phyloP scores from a whole-genome alignment of 2,329 filamentous ascomycete genomes.

The Akanthomyces lecanii region DNA sequence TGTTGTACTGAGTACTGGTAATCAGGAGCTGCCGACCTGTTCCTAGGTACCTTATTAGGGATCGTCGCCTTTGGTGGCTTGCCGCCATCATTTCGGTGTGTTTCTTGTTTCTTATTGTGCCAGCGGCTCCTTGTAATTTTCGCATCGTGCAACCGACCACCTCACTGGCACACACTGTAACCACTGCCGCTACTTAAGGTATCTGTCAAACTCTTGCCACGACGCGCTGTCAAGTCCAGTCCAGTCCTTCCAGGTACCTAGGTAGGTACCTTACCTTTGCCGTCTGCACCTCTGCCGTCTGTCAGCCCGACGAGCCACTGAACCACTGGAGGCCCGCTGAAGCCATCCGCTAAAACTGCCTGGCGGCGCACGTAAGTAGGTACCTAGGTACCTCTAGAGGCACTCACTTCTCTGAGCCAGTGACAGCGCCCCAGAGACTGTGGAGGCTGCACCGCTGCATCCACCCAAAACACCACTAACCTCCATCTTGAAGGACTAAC shows the following conservation, averaged over 20 bases:
- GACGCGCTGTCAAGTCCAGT: background rate
- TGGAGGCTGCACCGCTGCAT: background rate
- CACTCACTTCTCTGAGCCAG: background rate
- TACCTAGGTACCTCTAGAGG: background rate
- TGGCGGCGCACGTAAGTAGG: no score
- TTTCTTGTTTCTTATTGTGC: background rate
- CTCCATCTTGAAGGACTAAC: background rate
- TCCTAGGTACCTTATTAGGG: background rate
- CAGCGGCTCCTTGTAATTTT: background rate
- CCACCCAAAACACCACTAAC: constrained; percentile 4
- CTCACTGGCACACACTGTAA: no score
- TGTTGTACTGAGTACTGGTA: background rate
- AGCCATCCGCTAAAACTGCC: background rate
- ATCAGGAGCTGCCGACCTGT: background rate
- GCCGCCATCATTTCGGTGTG: background rate
- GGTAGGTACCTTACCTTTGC: no score
- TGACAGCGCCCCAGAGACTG: background rate
- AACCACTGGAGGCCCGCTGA: background rate
- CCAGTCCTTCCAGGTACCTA: background rate
- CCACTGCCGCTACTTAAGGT: no score
- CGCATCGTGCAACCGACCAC: background rate
- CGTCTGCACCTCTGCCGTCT: background rate
- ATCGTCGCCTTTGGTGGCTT: background rate
- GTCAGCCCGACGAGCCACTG: background rate
- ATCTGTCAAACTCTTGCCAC: no score